Percentiles rank a stretch among this genome's conserved stretches.
Evolutionary conservation across 148 eudicot genomes (phyloP).

Genomic region (Drosera capensis): DNA sequence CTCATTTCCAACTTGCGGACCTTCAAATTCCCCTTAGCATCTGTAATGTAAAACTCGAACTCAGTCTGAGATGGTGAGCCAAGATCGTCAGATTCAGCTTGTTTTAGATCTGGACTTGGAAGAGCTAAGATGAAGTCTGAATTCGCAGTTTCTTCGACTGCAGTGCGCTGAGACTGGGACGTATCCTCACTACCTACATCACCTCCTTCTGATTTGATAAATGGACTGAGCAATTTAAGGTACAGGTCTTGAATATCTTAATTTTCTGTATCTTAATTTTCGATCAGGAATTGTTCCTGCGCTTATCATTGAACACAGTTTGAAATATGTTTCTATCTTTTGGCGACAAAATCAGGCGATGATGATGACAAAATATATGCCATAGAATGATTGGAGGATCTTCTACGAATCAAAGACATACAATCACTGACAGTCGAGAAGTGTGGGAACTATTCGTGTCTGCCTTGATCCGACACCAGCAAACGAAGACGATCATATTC

Average conservation of each 20-base stretch:
- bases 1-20: slow-evolving; percentile 44
- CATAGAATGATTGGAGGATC: too few relatives aligned
- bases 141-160: slow-evolving; percentile 15
- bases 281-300: too few relatives aligned
- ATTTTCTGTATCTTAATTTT: too few relatives aligned
- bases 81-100: slow-evolving; percentile 16
- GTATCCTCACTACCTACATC: slow-evolving; percentile 18
- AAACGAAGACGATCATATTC: too few relatives aligned
- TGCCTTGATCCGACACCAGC: too few relatives aligned
- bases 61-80: slow-evolving; percentile 16
- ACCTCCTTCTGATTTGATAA: slow-evolving; percentile 28
- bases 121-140: slow-evolving; percentile 12
- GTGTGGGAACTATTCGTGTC: too few relatives aligned
- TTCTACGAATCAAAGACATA: too few relatives aligned
- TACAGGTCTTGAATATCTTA: slow-evolving; percentile 52
- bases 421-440: too few relatives aligned
- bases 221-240: slow-evolving; percentile 47
- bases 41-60: slow-evolving; percentile 49
- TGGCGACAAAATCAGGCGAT: too few relatives aligned
- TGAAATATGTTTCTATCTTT: too few relatives aligned
- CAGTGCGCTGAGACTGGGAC: slow-evolving; percentile 12
- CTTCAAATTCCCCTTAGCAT: slow-evolving; percentile 51
- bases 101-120: slow-evolving; percentile 18
- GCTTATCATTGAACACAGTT: too few relatives aligned
- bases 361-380: too few relatives aligned